Conservation (phyloP, 2,329 filamentous ascomycete species). For the Fusarium albidum region DNA sequence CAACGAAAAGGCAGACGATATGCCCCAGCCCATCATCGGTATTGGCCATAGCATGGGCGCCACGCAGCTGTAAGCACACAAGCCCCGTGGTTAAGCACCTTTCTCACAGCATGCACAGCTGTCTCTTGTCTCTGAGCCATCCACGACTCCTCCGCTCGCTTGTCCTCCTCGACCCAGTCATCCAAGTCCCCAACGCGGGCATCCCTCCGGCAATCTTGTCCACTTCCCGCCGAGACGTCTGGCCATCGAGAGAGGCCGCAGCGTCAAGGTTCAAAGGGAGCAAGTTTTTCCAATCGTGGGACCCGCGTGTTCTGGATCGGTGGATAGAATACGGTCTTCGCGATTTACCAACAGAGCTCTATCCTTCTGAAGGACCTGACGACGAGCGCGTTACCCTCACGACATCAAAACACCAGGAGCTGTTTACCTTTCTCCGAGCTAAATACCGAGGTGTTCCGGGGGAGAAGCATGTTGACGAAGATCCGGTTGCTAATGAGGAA, state of each 20-base stretch:
- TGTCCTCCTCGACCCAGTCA: slow-evolving; percentile 5
- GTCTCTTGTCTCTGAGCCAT: neutral
- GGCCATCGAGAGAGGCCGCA: slow-evolving; percentile 2
- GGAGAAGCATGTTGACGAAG: neutral
- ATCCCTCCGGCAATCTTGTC: neutral
- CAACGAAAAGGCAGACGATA: slow-evolving; percentile 9
- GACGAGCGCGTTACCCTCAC: neutral
- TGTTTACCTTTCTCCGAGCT: slow-evolving; percentile 1
- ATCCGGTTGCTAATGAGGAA: neutral
- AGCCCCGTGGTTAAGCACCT: neutral
- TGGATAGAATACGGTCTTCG: slow-evolving; percentile 1
- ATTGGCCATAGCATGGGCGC: slow-evolving; percentile 19
- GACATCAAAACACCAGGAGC: slow-evolving; percentile 5
- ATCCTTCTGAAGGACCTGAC: neutral
- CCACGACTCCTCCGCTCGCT: neutral
- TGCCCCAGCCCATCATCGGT: slow-evolving; percentile 12
- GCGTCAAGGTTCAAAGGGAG: neutral
- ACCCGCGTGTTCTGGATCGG: neutral
- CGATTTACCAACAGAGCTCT: neutral
- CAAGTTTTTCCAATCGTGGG: slow-evolving; percentile 6
- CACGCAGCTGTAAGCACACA: slow-evolving; percentile 3
- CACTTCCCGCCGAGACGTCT: neutral
- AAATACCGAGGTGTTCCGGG: neutral
- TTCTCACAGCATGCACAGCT: neutral
- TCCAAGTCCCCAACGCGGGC: neutral